phyloP scores from a whole-genome alignment of 345 rosid species.

The Clausena lansium region DNA sequence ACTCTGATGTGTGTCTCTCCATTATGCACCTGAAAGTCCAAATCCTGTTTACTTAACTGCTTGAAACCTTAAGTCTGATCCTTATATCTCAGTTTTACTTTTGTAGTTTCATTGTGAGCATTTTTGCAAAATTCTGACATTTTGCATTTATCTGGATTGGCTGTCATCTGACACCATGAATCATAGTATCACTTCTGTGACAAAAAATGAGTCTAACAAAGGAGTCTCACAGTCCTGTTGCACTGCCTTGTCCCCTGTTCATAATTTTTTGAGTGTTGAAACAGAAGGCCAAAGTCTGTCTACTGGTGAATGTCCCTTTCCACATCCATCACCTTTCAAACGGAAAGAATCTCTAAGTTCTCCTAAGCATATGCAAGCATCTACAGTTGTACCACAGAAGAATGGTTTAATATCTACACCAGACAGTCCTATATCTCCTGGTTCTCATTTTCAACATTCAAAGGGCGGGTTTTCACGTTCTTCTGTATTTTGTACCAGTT shows the following conservation, averaged over 20 bases:
- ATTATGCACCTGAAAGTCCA: background rate
- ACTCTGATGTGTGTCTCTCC: background rate
- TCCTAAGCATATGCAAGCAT: slow-evolving; percentile 12
- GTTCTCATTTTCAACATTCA: slow-evolving; percentile 33
- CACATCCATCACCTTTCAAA: slow-evolving; percentile 37
- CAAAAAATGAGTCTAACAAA: slow-evolving; percentile 33
- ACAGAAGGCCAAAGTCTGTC: slow-evolving; percentile 30
- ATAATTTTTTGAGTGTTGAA: slow-evolving; percentile 30
- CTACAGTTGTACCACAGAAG: slow-evolving; percentile 22
- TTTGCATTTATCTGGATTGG: background rate
- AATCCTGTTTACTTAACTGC: slow-evolving; percentile 1
- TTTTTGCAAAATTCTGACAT: background rate
- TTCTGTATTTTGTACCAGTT: slow-evolving; percentile 79
- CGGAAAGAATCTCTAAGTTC: slow-evolving; percentile 34
- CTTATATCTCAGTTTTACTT: background rate
- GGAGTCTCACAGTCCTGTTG: slow-evolving; percentile 33
- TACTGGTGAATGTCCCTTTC: slow-evolving; percentile 31
- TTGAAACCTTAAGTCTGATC: background rate
- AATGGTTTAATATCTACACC: slow-evolving; percentile 30
- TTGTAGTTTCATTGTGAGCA: background rate
- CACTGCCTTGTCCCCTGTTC: slow-evolving; percentile 27
- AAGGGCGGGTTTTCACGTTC: slow-evolving; percentile 59
- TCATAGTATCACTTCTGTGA: slow-evolving; percentile 26
- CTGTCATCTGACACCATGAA: slow-evolving; percentile 30
- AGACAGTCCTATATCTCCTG: slow-evolving; percentile 35